Percentiles rank a stretch among this genome's conserved stretches.
Evolutionary conservation across 2,329 filamentous ascomycete species (phyloP).

Genomic region (Stylonectria norvegica): DNA sequence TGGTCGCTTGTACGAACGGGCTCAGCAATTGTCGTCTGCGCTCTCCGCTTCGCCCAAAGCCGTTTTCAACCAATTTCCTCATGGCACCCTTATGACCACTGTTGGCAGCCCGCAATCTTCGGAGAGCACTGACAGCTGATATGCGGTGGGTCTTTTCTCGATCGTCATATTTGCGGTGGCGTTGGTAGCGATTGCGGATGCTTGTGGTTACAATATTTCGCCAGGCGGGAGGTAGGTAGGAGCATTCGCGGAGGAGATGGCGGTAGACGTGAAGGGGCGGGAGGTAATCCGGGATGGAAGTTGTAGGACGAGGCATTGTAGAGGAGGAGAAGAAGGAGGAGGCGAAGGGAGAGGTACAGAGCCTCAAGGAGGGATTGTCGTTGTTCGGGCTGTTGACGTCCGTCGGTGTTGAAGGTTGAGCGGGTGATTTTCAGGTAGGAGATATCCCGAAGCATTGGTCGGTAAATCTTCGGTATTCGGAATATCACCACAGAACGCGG

Average conservation of each 20-base stretch:
- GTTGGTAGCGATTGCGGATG: conserved; percentile 47
- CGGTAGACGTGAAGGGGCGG: conserved; percentile 47
- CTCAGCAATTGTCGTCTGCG: conserved; percentile 47
- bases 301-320: conserved; percentile 30
- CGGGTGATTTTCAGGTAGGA: too few relatives aligned
- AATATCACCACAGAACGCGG: too few relatives aligned
- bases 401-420: not conserved
- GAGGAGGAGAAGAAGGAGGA: too few relatives aligned
- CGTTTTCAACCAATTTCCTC: conserved; percentile 44
- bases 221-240: conserved; percentile 55
- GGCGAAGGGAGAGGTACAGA: not conserved
- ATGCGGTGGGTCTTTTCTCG: conserved; percentile 33
- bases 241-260: conserved; percentile 56
- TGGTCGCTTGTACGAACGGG: conserved; percentile 34
- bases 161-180: conserved; percentile 30
- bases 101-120: conserved; percentile 51
- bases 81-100: conserved; percentile 47
- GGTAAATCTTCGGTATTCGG: too few relatives aligned
- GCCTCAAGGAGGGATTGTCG: not conserved
- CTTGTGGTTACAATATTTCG: conserved; percentile 41
- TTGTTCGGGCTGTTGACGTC: not conserved
- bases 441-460: too few relatives aligned
- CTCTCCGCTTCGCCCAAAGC: conserved; percentile 52
- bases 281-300: conserved; percentile 23
- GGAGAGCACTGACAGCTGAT: conserved; percentile 42